Evolutionary conservation across 1,284 basidiomycete species (phyloP), one percentile per base, ranked within the genome.

Genomic region (Apiotrichum sp.): DNA sequence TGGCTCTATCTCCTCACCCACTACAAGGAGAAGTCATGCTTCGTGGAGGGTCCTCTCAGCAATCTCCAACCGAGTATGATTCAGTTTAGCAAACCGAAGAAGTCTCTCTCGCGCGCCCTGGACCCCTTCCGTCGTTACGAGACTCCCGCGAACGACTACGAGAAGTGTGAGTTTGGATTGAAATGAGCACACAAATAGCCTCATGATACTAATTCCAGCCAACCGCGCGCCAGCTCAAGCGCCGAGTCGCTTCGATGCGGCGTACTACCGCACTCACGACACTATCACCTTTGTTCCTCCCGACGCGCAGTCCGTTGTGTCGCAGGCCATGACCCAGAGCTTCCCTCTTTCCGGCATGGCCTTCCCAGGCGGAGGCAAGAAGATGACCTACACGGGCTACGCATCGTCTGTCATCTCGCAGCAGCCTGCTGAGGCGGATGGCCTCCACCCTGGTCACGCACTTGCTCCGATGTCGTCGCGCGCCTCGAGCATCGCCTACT

Each of bases 1-100:
- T 99, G 96, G 96, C 92, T 98, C 73, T 93, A 95, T 73, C 85
- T 99, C 52, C 82, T 99, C 52, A 96, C 93, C 1, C 96, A 98
- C 74, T 98, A 95, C 84, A 98, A 98, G 79, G 95, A 98, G 77
- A 93, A 89, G 76, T 85, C 81, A 55, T 87, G 85, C 68, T 85
- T 99, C 48, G 96, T 99, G 33, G 96, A 99, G 75, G 96, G 96
- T 2, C 91, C 93, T 1, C 81, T 99, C 52, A 95, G 86, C 75
- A 98, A 99, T 76, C 79, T 99, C 40, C 96, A 98, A 73, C 83
- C 92, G 5, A 93, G 90, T 77, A 95, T 98, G 93, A 97, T 98
- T 56, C 96, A 98, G 73, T 98, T 99, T 78, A 91, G 88, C 80
- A 93, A 93, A 77, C 93, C 93, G 16, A 84, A 91, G 53, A 86